Base-by-base conservation (phyloP, 257 asterid genomes). In the Przewalskia tangutica region DNA sequence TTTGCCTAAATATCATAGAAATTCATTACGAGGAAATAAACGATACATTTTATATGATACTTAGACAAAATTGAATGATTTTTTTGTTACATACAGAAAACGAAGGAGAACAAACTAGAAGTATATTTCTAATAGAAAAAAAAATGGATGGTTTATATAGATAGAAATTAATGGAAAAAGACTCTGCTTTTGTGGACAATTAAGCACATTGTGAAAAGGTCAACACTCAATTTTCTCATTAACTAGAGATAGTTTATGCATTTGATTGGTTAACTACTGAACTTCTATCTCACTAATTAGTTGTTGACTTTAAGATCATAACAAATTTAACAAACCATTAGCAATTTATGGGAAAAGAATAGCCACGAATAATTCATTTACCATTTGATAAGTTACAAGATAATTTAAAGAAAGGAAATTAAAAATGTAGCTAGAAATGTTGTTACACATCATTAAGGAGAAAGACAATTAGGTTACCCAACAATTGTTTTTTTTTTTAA, bases 171-270 rank as follows among this genome's bases (percentile, higher is more conserved):
- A 84, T 18, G 12, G 84, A 80, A 85, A 84, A 85, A 82, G 79
- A 88, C 40, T 20, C 34, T 34, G 80, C 67, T 77, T 81, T 79
- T 14, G 81, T 40, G 48, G 80, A 82, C n/a, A n/a, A n/a, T n/a
- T 70, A 82, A 64, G 46, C 82, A 80, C 83, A 79, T 56, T 7
- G 82, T 85, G 55, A 86, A 77, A 83, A 50, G 12, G 46, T 75
- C 79, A 75, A 50, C 46, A 75, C 79, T 50, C 4, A 75, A 75
- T 73, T 73, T 48, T 73, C 79, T 73, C 18, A 23, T 36, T 23
- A 48, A 73, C 48, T 23, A 46, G 14, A 3, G 79, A 50, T 6
- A 48, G 2, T 73, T 73, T 20, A 4, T 73, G 7, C 32, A 11
- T 20, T 20, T 46, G 12, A 48, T 48, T 73, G 44, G 62, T 48